phyloP scores from a whole-genome alignment of 2,329 filamentous ascomycete species.

The Blumeria graminis region DNA sequence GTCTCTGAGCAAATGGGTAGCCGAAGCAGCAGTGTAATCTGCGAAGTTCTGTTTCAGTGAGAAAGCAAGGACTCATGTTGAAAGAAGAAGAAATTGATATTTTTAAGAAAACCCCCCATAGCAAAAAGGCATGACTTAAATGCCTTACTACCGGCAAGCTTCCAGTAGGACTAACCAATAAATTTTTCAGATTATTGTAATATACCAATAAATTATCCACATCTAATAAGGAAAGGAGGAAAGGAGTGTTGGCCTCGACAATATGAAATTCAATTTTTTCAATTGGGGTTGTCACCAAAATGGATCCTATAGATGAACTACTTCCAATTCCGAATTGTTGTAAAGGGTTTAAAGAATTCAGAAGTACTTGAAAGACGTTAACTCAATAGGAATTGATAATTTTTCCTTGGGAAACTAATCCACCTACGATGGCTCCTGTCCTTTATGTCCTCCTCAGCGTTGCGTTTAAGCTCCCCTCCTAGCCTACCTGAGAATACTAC shows the following conservation, averaged over 20 bases:
- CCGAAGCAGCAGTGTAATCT: not conserved
- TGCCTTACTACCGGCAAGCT: too few species aligned
- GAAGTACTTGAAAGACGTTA: too few species aligned
- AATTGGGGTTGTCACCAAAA: not conserved
- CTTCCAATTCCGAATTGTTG: not conserved
- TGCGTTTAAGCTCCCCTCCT: too few species aligned
- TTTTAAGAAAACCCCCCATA: not conserved
- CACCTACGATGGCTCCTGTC: too few species aligned
- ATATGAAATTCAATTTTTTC: conserved; percentile 1
- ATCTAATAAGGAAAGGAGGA: not conserved
- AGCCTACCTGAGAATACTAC: too few species aligned
- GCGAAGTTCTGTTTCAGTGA: not conserved
- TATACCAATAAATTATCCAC: not conserved
- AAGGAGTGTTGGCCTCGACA: not conserved
- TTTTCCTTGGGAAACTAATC: too few species aligned
- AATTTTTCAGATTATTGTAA: not conserved
- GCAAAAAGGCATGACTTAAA: not conserved
- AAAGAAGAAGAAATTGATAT: not conserved
- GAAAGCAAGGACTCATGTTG: not conserved
- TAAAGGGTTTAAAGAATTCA: too few species aligned
- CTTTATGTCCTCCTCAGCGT: too few species aligned
- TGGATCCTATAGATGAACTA: not conserved
- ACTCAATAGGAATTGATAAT: too few species aligned
- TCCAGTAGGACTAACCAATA: not conserved
- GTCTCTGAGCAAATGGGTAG: not conserved